A percentile compares a stretch with the other conserved stretches of the same genome.
phyloP scores from a whole-genome alignment of 1,139 yeast species.

The Pichia sp. region DNA sequence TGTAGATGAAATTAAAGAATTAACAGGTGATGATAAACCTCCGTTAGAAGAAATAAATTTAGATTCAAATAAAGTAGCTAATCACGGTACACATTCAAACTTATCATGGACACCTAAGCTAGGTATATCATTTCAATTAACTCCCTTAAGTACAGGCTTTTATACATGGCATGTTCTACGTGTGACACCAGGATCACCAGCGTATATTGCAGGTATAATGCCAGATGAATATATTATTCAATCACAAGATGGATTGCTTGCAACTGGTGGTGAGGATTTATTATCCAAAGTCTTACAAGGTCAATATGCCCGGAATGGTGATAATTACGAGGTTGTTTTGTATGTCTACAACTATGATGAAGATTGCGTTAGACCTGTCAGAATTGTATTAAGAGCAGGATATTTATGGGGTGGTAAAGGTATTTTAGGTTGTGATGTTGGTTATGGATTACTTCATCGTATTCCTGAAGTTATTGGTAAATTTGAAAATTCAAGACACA shows the following conservation, averaged over 20 bases:
- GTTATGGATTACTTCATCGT: constrained; percentile 83
- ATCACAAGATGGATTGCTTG: constrained; percentile 64
- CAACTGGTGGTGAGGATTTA: constrained; percentile 81
- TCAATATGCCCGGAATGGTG: constrained; percentile 40
- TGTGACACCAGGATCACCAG: constrained; percentile 76
- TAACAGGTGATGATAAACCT: neutral
- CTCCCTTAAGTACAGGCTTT: constrained; percentile 68
- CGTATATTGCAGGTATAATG: constrained; percentile 72
- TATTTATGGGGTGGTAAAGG: constrained; percentile 63
- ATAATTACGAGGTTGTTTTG: constrained; percentile 37
- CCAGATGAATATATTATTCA: constrained; percentile 90
- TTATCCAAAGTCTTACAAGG: constrained; percentile 63
- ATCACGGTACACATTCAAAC: neutral
- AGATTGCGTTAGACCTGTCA: constrained; percentile 80
- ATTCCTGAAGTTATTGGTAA: constrained; percentile 64
- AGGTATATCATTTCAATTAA: constrained; percentile 70
- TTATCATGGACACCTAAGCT: constrained; percentile 29
- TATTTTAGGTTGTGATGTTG: constrained; percentile 88
- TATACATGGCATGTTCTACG: constrained; percentile 83
- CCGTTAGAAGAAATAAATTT: constrained; percentile 17
- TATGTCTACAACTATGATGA: constrained; percentile 86
- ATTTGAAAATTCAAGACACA: constrained; percentile 7
- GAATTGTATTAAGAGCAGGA: constrained; percentile 51
- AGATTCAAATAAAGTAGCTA: constrained; percentile 17
- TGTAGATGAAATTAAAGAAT: constrained; percentile 26